Evolutionary conservation across 176 grass and related monocot species (phyloP).

Genomic region (Phoenix dactylifera): DNA sequence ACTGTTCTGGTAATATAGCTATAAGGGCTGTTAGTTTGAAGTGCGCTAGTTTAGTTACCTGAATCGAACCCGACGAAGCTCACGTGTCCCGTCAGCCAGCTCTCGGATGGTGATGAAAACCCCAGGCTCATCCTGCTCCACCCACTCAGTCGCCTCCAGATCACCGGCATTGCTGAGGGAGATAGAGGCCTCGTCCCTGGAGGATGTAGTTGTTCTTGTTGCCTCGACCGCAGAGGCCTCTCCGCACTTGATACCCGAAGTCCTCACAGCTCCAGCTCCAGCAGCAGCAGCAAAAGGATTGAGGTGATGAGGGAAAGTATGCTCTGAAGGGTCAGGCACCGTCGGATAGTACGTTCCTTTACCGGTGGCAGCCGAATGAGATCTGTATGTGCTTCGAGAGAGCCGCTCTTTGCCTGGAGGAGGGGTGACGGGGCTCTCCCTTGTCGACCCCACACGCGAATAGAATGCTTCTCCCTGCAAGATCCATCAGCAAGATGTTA

Average conservation of each 20-base stretch:
- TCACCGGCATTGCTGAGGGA: constrained; percentile 93
- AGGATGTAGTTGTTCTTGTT: constrained; percentile 69
- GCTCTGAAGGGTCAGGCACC: constrained; percentile 68
- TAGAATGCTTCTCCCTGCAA: constrained; percentile 75
- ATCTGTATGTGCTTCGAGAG: constrained; percentile 15
- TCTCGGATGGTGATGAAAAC: constrained; percentile 97
- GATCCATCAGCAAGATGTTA: neutral
- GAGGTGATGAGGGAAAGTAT: constrained; percentile 41
- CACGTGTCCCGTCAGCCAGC: constrained; percentile 78
- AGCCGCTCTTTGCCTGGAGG: constrained; percentile 30
- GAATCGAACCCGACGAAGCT: constrained; percentile 87
- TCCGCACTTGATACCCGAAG: constrained; percentile 11
- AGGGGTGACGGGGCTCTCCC: constrained; percentile 38
- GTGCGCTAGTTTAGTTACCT: constrained; percentile 22
- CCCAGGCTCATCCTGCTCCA: constrained; percentile 85
- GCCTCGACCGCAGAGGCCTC: constrained; percentile 26
- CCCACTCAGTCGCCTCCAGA: constrained; percentile 62
- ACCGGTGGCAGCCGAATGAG: constrained; percentile 4
- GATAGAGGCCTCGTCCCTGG: constrained; percentile 80
- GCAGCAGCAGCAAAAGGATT: neutral
- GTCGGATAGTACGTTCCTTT: constrained; percentile 44
- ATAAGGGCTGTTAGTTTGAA: no score
- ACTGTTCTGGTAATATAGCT: no score
- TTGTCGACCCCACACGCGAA: constrained; percentile 56
- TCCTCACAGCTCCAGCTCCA: neutral